phyloP scores from a whole-genome alignment of 2,329 filamentous ascomycete genomes.

The Chaetomiaceae sp. region DNA sequence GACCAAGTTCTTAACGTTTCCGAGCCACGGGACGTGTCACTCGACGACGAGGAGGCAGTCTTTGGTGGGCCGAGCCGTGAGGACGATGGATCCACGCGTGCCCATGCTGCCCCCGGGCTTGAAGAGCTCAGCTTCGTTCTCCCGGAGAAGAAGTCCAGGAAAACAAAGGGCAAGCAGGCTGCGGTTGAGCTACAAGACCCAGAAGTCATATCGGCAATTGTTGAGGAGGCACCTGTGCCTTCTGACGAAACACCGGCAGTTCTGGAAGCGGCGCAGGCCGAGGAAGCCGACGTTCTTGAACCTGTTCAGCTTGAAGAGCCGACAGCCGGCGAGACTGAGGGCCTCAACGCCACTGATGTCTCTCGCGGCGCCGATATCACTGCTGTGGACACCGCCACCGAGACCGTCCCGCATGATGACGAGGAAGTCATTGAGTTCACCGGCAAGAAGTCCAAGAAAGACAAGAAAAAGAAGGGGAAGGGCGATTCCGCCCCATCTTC shows the following conservation, averaged over 20 bases:
- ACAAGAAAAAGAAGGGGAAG: conserved; percentile 29
- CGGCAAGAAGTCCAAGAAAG: conserved; percentile 25
- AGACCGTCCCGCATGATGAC: neutral
- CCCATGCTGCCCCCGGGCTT: neutral
- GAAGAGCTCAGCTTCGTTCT: neutral
- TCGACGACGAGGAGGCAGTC: conserved; percentile 7
- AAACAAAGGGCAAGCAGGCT: conserved; percentile 15
- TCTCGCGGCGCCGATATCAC: neutral
- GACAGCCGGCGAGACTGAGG: neutral
- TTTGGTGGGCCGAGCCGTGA: conserved; percentile 9
- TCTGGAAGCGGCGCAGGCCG: neutral
- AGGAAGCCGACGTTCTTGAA: neutral
- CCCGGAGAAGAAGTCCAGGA: conserved; percentile 11
- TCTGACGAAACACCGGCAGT: neutral
- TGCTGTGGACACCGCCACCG: neutral
- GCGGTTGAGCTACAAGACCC: neutral
- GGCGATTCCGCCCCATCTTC: conserved; percentile 8
- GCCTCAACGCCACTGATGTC: conserved; percentile 1
- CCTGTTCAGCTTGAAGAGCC: neutral
- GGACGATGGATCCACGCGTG: neutral
- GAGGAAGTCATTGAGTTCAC: conserved; percentile 11
- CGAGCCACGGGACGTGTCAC: conserved; percentile 2
- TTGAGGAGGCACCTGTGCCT: neutral
- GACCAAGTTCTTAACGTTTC: neutral
- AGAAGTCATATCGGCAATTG: neutral